Base-by-base conservation (phyloP, 2,329 filamentous ascomycete genomes). In the Daldinia sp. region DNA sequence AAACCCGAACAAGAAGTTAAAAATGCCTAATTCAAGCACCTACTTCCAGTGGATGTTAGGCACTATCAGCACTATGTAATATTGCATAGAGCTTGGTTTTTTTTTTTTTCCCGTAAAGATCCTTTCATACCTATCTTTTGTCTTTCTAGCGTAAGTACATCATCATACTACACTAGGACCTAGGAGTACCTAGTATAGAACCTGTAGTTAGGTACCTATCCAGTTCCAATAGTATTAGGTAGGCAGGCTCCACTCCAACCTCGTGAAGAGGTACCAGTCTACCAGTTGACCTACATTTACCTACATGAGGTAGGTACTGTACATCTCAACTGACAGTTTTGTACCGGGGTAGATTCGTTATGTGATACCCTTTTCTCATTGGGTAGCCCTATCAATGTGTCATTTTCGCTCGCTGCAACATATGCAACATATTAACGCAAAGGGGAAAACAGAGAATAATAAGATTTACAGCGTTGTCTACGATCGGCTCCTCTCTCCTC, bases 331-430 rank as follows among this genome's bases (percentile, higher is more conserved):
- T 30, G 27, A 30, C 45, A 30, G 45, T 30, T 48, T 19, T 29
- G 45, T 48, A 29, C 25, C 45, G n/a, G 25, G 17, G 45, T 48
- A 30, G 45, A 48, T 21, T 29, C 5, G n/a, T n/a, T 56, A 30
- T 54, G 48, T 50, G 52, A 61, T 37, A 53, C 23, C 8, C 34
- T 19, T 15, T 9, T 54, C 37, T 62, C 43, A 66, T 63, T 66
- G 59, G 59, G n/a, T 51, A 66, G 59, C 59, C 59, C 55, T 66
- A 66, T 63, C 55, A 47, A 63, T 1, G 29, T 63, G 29, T 60
- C 32, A 50, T 30, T 56, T 59, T 43, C 25, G 3, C 37, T 15
- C 27, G 15, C 41, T 21, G 9, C 25, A 32, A 13, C 34, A 61
- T 48, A 61, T 21, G 9, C 25, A 32, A 13, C 34, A 61, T 48